A percentile compares a stretch with the other conserved stretches of the same genome.
Conservation (phyloP, 2,329 filamentous ascomycete genomes). For the Huntiella moniliformis region DNA sequence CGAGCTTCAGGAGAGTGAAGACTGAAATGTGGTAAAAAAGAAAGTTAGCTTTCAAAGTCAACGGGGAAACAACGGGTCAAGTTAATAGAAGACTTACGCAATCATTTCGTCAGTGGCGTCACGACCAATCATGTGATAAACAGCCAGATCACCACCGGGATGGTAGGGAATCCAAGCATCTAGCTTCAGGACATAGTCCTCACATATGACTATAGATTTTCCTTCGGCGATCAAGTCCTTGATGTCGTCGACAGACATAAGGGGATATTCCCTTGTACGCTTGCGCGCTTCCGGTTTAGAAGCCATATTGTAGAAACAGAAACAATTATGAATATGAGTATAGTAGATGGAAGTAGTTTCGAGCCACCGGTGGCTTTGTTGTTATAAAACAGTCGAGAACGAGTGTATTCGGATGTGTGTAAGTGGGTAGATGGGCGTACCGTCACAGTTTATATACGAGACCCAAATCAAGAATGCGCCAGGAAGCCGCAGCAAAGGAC, state of each 20-base stretch:
- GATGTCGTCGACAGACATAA: slow-evolving; percentile 21
- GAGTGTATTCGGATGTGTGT: too few species aligned
- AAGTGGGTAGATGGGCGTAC: too few species aligned
- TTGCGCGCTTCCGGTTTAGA: slow-evolving; percentile 9
- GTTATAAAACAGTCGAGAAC: too few species aligned
- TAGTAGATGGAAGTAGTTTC: not conserved
- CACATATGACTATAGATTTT: slow-evolving; percentile 59
- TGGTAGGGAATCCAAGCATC: slow-evolving; percentile 82
- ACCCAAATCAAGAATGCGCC: too few species aligned
- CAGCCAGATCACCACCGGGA: slow-evolving; percentile 78
- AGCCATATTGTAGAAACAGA: slow-evolving; percentile 1
- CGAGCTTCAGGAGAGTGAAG: slow-evolving; percentile 67
- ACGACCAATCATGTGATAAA: slow-evolving; percentile 80
- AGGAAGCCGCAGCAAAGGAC: too few species aligned
- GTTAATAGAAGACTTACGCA: slow-evolving; percentile 38
- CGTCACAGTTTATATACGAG: too few species aligned
- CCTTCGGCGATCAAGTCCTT: slow-evolving; percentile 74
- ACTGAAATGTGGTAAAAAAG: slow-evolving; percentile 24
- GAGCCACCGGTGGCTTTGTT: not conserved
- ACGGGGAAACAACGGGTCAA: not conserved
- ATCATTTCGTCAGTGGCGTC: slow-evolving; percentile 91
- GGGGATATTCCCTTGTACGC: slow-evolving; percentile 17
- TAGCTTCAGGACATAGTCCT: slow-evolving; percentile 65
- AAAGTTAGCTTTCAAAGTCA: slow-evolving; percentile 11
- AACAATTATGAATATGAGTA: not conserved